Percentiles rank a stretch among this genome's conserved stretches.
These are phyloP conservation scores for Diplodia scrobiculata DNA, from an alignment of 2,329 filamentous ascomycete species.

Conservation along the genomic window DNA sequence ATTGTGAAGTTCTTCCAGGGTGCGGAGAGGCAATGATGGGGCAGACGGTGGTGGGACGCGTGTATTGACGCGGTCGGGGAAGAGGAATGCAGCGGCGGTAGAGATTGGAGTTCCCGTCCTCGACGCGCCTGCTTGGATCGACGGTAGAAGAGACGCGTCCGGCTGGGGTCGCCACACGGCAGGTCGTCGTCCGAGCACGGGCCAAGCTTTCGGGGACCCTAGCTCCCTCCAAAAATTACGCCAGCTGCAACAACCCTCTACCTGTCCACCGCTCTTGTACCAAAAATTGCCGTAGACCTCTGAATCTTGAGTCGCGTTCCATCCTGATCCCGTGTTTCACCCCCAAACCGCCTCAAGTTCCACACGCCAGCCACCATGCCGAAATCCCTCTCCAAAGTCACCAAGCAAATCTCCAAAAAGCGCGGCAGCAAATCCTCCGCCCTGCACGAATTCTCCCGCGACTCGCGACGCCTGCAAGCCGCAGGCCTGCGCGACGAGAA, in stretches of 20 bases:
- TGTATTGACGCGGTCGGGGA: conserved; percentile 1
- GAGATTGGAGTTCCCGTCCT: conserved; percentile 10
- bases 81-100: conserved; percentile 13
- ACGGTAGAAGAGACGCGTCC: conserved; percentile 16
- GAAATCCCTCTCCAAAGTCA: conserved; percentile 75
- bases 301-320: not conserved
- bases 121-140: conserved; percentile 19
- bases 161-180: not conserved
- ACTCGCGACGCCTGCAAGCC: conserved; percentile 77
- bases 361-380: conserved; percentile 60
- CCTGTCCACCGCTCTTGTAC: not conserved
- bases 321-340: not conserved
- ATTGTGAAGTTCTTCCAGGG: not conserved
- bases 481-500: conserved; percentile 81
- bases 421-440: conserved; percentile 67
- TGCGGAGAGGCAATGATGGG: not conserved
- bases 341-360: not conserved
- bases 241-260: not conserved
- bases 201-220: not conserved
- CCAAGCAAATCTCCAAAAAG: conserved; percentile 90
- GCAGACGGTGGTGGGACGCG: conserved; percentile 5
- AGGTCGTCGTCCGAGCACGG: not conserved
- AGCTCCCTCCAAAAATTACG: conserved; percentile 22
- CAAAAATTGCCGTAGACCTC: not conserved
- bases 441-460: conserved; percentile 84